Evolutionary conservation across 805 yeast genomes (phyloP), one percentile per base, ranked within the genome.

Genomic region (Suhomyces sp.): DNA sequence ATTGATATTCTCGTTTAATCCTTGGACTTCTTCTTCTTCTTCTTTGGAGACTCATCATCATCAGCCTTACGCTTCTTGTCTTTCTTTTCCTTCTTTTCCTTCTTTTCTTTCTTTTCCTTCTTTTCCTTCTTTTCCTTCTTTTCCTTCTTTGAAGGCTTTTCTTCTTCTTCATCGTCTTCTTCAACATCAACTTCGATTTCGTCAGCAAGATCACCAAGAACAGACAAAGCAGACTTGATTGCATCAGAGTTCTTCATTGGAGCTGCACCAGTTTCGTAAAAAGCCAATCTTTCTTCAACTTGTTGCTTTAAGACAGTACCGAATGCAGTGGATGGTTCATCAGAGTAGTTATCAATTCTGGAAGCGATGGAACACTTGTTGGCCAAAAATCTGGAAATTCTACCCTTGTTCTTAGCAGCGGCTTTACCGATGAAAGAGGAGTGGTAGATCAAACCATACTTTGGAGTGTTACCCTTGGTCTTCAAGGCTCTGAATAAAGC

Each of bases 351-450:
- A 71, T 93, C 98, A 56, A 93, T 91, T 78, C 98, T 88, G 34
- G 96, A 88, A 42, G 98, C 98, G 70, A 93, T 91, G 26, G 98
- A 84, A 79, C 98, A 91, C 72, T 93, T 93, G 83, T 93, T 93
- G 49, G 98, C 98, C 68, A 93, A 75, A 71, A 90, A 93, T 72
- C 98, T 84, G 32, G 98, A 91, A 51, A 93, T 93, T 77, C 98
- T 84, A 68, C 98, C 98, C 81, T 93, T 93, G 76, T 93, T 93
- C 75, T 93, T 93, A 48, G 95, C 82, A 45, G 88, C 74, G 42
- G 98, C 98, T 66, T 79, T 83, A 53, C 96, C 95, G 55, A 88
- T 88, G 66, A 88, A 88, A 20, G 95, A 84, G 29, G 96, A 86
- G 71, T 90, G 96, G 75, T 90, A 88, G 56, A 88, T 87, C 60